Evolutionary conservation across 2,329 filamentous ascomycete genomes (phyloP).

Genomic region (Zymoseptoria ardabiliae): DNA sequence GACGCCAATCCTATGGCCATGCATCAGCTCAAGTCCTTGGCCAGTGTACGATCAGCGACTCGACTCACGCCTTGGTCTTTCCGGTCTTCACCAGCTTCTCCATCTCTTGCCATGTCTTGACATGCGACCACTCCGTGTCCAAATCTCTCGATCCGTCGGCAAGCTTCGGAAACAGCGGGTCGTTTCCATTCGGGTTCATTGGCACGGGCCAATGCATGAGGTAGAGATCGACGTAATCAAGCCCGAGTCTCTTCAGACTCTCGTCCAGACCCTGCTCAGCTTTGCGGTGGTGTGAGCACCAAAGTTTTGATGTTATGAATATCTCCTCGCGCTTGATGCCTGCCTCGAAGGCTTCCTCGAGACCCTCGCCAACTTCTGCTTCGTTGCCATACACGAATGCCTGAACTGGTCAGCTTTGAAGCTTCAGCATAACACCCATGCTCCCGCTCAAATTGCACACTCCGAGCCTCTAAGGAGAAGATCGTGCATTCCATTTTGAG

Average conservation of each 20-base stretch:
- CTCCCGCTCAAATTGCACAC: slow-evolving; percentile 20
- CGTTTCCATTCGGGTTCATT: slow-evolving; percentile 70
- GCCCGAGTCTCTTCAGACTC: slow-evolving; percentile 63
- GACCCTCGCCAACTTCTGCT: slow-evolving; percentile 70
- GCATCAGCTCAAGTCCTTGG: not conserved
- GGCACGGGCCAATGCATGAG: slow-evolving; percentile 62
- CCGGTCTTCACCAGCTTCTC: slow-evolving; percentile 51
- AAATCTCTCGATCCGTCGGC: slow-evolving; percentile 69
- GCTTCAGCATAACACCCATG: slow-evolving; percentile 1
- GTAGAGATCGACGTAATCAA: slow-evolving; percentile 76
- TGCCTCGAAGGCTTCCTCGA: slow-evolving; percentile 61
- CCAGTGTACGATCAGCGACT: not conserved
- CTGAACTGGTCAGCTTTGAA: slow-evolving; percentile 24
- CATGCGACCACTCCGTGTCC: slow-evolving; percentile 59
- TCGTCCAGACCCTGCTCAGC: slow-evolving; percentile 64
- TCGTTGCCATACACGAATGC: slow-evolving; percentile 75
- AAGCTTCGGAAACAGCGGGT: slow-evolving; percentile 65
- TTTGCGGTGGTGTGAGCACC: slow-evolving; percentile 69
- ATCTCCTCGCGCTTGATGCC: slow-evolving; percentile 69
- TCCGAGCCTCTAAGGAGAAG: not conserved
- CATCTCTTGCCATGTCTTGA: slow-evolving; percentile 71
- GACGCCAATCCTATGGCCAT: slow-evolving; percentile 35
- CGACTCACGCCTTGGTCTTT: slow-evolving; percentile 36
- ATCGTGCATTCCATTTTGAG: no score
- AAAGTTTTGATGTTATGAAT: slow-evolving; percentile 80